phyloP scores from a whole-genome alignment of 352 stramenopile genomes.

The Phytophthora nicotianae region DNA sequence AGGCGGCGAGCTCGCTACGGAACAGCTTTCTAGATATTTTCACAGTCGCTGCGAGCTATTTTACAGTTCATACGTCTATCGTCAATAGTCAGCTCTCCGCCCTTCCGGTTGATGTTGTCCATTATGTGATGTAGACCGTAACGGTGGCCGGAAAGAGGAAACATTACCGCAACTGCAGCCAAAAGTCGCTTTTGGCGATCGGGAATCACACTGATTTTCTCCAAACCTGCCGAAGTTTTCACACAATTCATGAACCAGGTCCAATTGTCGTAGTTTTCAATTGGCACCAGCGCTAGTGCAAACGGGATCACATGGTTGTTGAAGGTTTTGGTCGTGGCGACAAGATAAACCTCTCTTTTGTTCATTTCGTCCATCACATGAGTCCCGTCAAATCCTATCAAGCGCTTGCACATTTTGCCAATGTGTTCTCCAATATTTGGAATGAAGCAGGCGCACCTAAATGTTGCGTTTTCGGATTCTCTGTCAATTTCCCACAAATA shows the following conservation, averaged over 20 bases:
- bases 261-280: not conserved
- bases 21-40: not conserved
- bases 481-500: too few species aligned
- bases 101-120: not conserved
- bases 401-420: too few species aligned
- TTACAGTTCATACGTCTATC: not conserved
- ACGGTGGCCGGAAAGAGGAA: not conserved
- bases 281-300: not conserved
- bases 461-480: too few species aligned
- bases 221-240: not conserved
- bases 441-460: too few species aligned
- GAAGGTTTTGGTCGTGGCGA: not conserved
- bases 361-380: too few species aligned
- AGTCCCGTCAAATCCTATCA: too few species aligned
- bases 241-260: not conserved
- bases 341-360: not conserved
- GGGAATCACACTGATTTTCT: not conserved
- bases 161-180: not conserved
- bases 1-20: not conserved
- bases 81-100: not conserved
- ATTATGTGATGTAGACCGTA: not conserved
- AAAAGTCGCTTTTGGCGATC: not conserved
- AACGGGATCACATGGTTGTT: not conserved
- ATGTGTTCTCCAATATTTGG: too few species aligned
- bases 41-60: not conserved